These are phyloP conservation scores for Coprinellus aureogranulatus DNA, from an alignment of 768 basidiomycete species.

Conservation along the genomic window DNA sequence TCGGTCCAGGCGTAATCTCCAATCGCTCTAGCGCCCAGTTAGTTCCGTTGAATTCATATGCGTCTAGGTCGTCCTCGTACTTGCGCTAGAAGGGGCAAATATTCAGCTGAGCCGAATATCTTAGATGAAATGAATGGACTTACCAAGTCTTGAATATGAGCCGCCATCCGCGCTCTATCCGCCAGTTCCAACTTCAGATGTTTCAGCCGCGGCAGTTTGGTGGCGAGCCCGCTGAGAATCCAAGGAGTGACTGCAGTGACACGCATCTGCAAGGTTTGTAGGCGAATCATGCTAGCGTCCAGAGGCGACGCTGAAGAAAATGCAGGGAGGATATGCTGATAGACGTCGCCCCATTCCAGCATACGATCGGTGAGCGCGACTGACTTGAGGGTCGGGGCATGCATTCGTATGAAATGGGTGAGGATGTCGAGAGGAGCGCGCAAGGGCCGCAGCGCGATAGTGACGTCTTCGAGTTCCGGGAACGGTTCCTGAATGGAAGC, in stretches of 20 bases:
- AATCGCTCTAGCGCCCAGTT: slow-evolving; percentile 5
- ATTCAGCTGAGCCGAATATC: not conserved
- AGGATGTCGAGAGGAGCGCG: slow-evolving; percentile 29
- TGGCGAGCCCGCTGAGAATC: slow-evolving; percentile 4
- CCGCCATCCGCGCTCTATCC: slow-evolving; percentile 3
- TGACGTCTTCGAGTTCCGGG: slow-evolving; percentile 30
- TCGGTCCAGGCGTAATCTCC: slow-evolving; percentile 3
- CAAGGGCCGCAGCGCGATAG: slow-evolving; percentile 40
- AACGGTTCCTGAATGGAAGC: slow-evolving; percentile 26
- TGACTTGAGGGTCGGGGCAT: slow-evolving; percentile 26
- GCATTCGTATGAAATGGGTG: slow-evolving; percentile 27
- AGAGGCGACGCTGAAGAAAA: slow-evolving; percentile 9
- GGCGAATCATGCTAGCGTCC: not conserved
- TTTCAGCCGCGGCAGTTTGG: slow-evolving; percentile 6
- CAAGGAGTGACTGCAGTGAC: slow-evolving; percentile 3
- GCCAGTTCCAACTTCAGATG: slow-evolving; percentile 9
- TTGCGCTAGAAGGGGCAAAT: not conserved
- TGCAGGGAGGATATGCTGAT: slow-evolving; percentile 20
- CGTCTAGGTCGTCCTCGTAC: not conserved
- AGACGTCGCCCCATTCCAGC: slow-evolving; percentile 30
- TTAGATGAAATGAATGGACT: not conserved
- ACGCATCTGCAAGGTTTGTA: slow-evolving; percentile 8
- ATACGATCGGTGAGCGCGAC: slow-evolving; percentile 38
- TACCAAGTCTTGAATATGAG: not conserved
- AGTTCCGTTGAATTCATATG: not conserved